Conservation (phyloP, 2,329 filamentous ascomycete genomes). For the Microdochium trichocladiopsis region DNA sequence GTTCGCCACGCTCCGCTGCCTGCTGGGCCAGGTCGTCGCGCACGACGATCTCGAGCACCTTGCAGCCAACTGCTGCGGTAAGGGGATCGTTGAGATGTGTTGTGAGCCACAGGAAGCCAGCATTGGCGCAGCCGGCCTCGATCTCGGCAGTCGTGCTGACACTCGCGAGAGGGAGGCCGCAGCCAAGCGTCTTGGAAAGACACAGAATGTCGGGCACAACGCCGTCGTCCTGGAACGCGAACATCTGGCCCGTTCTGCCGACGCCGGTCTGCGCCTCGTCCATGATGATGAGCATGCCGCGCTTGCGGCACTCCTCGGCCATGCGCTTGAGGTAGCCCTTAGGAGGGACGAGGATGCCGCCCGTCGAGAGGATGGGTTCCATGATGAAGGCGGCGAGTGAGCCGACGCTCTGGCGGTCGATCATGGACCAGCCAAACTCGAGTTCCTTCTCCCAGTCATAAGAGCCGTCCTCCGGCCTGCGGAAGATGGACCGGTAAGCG, state of each 20-base stretch:
- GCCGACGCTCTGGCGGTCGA: conserved; percentile 50
- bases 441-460: conserved; percentile 2
- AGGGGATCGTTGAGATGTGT: conserved; percentile 49
- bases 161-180: conserved; percentile 40
- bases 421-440: conserved; percentile 39
- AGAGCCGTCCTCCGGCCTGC: conserved; percentile 1
- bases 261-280: conserved; percentile 56
- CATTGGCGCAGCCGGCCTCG: conserved; percentile 33
- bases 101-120: conserved; percentile 40
- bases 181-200: conserved; percentile 47
- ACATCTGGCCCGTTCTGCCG: conserved; percentile 48
- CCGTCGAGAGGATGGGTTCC: conserved; percentile 50
- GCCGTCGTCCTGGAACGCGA: conserved; percentile 46
- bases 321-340: conserved; percentile 47
- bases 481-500: conserved; percentile 41
- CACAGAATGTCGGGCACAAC: conserved; percentile 41
- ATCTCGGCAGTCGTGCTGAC: conserved; percentile 42
- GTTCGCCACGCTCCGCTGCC: conserved; percentile 30
- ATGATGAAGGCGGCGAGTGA: conserved; percentile 57
- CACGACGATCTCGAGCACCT: conserved; percentile 46
- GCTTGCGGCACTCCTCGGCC: conserved; percentile 40
- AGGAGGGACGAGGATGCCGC: conserved; percentile 49
- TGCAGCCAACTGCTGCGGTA: conserved; percentile 43
- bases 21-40: conserved; percentile 35
- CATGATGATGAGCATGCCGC: conserved; percentile 50